Conservation (phyloP, 208 protist genomes). For the Leishmania amazonensis region DNA sequence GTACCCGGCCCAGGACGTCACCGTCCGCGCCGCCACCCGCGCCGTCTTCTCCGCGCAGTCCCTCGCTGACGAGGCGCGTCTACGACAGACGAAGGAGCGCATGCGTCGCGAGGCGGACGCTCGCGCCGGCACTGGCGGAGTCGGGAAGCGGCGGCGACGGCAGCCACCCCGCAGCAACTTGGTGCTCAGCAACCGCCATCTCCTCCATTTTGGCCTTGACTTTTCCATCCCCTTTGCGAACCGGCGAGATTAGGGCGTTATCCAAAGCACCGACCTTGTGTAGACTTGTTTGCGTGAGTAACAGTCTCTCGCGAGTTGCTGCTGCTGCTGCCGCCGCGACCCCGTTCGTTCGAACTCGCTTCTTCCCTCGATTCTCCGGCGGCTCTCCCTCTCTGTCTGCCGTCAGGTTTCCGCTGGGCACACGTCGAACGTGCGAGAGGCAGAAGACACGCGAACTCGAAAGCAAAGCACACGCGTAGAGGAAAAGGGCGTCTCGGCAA, state of each 20-base stretch:
- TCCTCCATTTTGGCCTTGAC: slow-evolving; percentile 85
- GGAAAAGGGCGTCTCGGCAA: background rate
- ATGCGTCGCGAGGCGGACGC: slow-evolving; percentile 29
- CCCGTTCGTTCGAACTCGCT: background rate
- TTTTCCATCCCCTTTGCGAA: slow-evolving; percentile 60
- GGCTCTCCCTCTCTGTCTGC: background rate
- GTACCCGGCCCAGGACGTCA: slow-evolving; percentile 48
- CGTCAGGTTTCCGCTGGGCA: background rate
- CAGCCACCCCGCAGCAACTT: slow-evolving; percentile 11
- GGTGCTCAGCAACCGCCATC: slow-evolving; percentile 70
- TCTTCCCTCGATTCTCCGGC: background rate
- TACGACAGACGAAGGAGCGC: slow-evolving; percentile 32
- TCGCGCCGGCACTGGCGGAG: slow-evolving; percentile 15
- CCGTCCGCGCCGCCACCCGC: slow-evolving; percentile 38
- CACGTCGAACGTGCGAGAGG: background rate
- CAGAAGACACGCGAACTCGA: background rate
- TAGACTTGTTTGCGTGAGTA: background rate
- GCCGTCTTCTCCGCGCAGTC: slow-evolving; percentile 47
- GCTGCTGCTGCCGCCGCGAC: background rate
- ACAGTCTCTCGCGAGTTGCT: background rate
- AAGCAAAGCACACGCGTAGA: background rate
- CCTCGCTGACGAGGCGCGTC: slow-evolving; percentile 38
- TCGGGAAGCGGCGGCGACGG: slow-evolving; percentile 17
- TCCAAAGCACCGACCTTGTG: background rate
- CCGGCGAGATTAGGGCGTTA: background rate